Base-by-base conservation (phyloP, 2,329 filamentous ascomycete genomes). In the Ophiostoma pallidulum region DNA sequence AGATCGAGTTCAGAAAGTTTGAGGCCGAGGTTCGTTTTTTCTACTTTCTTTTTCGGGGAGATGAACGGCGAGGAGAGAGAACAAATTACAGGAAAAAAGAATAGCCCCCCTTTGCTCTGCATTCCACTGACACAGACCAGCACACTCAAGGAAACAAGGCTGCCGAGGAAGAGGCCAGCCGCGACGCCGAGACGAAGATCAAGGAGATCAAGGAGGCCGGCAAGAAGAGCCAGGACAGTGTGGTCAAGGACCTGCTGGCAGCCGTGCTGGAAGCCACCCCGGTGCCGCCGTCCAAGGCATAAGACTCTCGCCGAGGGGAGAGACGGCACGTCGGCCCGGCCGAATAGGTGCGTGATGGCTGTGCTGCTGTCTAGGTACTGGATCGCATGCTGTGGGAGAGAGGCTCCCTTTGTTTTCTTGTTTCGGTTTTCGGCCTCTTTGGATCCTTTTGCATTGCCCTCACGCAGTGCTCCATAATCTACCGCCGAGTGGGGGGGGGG, bases 1-100 rank as follows among this genome's bases (percentile, higher is more conserved):
- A 98, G 62, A 78, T 86, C 31, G 91, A 97, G 68, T 97, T 89
- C 73, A 91, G 92, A 75, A 84, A 85, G 64, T 97, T 94, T 61
- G 89, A 97, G 73, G 77, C 87, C 54, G 72, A 79, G 71, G 75
- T 77, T 63, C 40, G 61, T 39, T 2, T 22, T 24, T 37, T 32
- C 22, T 13, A 13, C 20, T 22, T 28, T 29, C 32, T n/a, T n/a
- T n/a, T n/a, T n/a, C n/a, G n/a, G n/a, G n/a, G n/a, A n/a, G n/a
- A n/a, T n/a, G n/a, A n/a, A n/a, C n/a, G n/a, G n/a, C n/a, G n/a
- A n/a, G n/a, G n/a, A n/a, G n/a, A n/a, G n/a, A n/a, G n/a, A n/a
- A n/a, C n/a, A n/a, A n/a, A n/a, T n/a, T n/a, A n/a, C n/a, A n/a
- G n/a, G n/a, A n/a, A n/a, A n/a, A n/a, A n/a, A n/a, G n/a, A n/a